Percentiles rank a stretch among this genome's conserved stretches.
Conservation (phyloP, 805 yeast species). For the Priceomyces medius region DNA sequence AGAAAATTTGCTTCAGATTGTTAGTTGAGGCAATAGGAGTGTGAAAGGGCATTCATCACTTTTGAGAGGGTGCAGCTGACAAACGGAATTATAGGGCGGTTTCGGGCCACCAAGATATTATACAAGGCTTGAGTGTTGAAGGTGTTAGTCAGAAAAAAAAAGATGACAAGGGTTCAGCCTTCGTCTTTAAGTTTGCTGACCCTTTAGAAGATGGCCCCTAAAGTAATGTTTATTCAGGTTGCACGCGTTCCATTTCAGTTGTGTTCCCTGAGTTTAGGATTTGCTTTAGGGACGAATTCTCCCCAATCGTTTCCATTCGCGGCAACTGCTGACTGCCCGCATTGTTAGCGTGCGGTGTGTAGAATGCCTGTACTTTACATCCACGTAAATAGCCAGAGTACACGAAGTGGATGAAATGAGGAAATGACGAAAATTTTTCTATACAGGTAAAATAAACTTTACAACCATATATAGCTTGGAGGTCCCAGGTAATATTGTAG, state of each 20-base stretch:
- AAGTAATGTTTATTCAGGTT: no score
- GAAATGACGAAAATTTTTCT: slow-evolving; percentile 5
- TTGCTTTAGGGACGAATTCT: neutral
- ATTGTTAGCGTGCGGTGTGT: neutral
- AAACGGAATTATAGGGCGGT: neutral
- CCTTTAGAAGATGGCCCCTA: no score
- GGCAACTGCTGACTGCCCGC: neutral
- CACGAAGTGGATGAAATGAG: slow-evolving; percentile 4
- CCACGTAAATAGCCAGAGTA: neutral
- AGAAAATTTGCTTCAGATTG: neutral
- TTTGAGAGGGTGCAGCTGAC: neutral
- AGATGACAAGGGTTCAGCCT: no score
- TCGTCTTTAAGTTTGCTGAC: no score
- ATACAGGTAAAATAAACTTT: slow-evolving; percentile 1
- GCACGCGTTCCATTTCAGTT: neutral
- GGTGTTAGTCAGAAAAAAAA: no score
- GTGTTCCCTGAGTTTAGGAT: slow-evolving; percentile 1
- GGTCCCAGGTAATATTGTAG: neutral
- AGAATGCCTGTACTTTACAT: neutral
- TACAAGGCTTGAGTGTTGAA: no score
- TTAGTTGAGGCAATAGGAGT: neutral
- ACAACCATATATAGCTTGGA: slow-evolving; percentile 4
- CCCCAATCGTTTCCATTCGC: slow-evolving; percentile 1
- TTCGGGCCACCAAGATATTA: no score
- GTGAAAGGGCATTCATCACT: neutral